Percentiles rank a stretch among this genome's conserved stretches.
phyloP scores from a whole-genome alignment of 2,329 filamentous ascomycete genomes.

The Fusarium staphyleae region DNA sequence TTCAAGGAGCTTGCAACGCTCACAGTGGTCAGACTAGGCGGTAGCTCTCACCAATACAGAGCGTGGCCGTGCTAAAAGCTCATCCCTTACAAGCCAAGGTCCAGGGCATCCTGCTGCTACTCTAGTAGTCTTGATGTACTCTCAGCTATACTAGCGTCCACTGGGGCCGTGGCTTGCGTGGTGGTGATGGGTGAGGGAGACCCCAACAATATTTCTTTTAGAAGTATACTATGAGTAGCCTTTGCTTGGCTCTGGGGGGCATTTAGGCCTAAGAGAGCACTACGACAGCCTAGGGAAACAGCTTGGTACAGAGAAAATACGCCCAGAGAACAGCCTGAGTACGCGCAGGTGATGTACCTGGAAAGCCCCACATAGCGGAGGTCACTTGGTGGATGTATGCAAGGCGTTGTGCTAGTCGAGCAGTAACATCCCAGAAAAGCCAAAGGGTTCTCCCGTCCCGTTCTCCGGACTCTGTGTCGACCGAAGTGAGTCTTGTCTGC shows the following conservation, averaged over 20 bases:
- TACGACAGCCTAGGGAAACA: slow-evolving; percentile 1
- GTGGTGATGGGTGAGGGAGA: slow-evolving; percentile 33
- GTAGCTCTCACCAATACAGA: background rate
- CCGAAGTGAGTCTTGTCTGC: slow-evolving; percentile 14
- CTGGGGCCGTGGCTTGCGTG: slow-evolving; percentile 40
- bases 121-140: slow-evolving; percentile 16
- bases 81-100: background rate
- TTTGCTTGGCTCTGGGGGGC: background rate
- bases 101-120: background rate
- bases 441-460: slow-evolving; percentile 42
- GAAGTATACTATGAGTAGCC: slow-evolving; percentile 25
- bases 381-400: slow-evolving; percentile 39
- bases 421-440: slow-evolving; percentile 35
- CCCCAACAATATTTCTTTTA: slow-evolving; percentile 18
- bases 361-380: slow-evolving; percentile 33
- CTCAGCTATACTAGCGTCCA: slow-evolving; percentile 35
- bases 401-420: slow-evolving; percentile 41
- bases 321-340: slow-evolving; percentile 5
- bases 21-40: background rate
- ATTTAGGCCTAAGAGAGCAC: slow-evolving; percentile 3
- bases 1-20: background rate
- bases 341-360: slow-evolving; percentile 26
- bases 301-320: slow-evolving; percentile 23
- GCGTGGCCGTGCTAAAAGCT: background rate
- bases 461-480: slow-evolving; percentile 30